Conservation (phyloP, 805 yeast species). For the Suhomyces tanzawaensis region DNA sequence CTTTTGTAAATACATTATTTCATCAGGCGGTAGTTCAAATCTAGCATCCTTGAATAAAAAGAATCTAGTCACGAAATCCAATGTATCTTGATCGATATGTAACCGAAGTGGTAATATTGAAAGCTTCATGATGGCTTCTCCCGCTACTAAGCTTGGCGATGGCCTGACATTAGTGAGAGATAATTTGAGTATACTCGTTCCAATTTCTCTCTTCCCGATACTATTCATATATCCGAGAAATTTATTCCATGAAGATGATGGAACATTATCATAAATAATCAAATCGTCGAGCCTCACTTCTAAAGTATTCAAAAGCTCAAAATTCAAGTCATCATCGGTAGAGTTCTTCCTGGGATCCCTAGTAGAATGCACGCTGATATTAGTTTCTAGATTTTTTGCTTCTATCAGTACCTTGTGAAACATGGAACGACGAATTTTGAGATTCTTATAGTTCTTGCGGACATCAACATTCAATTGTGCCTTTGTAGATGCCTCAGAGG, state of each 20-base stretch:
- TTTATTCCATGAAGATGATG: conserved; percentile 89
- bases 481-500: conserved; percentile 6
- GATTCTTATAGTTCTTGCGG: conserved; percentile 39
- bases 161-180: conserved; percentile 63
- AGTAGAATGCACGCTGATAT: conserved; percentile 43
- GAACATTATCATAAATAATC: conserved; percentile 71
- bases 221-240: conserved; percentile 68
- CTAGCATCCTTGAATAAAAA: conserved; percentile 74
- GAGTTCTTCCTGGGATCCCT: conserved; percentile 44
- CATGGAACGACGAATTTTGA: conserved; percentile 64
- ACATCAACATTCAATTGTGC: conserved; percentile 24
- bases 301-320: conserved; percentile 49
- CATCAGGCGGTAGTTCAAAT: conserved; percentile 64
- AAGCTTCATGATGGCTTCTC: conserved; percentile 59
- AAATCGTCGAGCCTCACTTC: conserved; percentile 52
- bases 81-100: conserved; percentile 90
- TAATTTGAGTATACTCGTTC: conserved; percentile 59
- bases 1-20: conserved; percentile 64
- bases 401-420: conserved; percentile 59
- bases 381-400: conserved; percentile 50
- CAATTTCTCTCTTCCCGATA: conserved; percentile 68
- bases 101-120: conserved; percentile 70
- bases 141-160: conserved; percentile 56
- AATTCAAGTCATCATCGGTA: conserved; percentile 30
- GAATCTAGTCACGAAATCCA: conserved; percentile 79